Base-by-base conservation (phyloP, 192 early-diverging fungal species). In the Martensiomyces pterosporus region DNA sequence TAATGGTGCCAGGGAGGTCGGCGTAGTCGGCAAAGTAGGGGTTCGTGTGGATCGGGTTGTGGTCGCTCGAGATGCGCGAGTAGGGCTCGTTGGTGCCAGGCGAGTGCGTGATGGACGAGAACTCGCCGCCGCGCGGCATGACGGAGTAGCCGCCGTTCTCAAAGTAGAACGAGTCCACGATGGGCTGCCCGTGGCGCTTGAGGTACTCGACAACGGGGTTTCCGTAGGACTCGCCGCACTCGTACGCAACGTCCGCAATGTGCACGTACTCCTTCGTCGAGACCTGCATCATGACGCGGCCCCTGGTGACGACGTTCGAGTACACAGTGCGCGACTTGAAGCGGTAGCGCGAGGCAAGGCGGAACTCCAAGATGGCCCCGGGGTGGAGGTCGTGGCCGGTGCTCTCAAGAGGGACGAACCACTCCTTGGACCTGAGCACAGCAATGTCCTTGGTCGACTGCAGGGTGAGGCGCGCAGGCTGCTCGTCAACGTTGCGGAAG, bases 11-110 rank as follows among this genome's bases (percentile, higher is more conserved):
- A 21, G 93, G 91, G 37, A 97, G 83, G 41, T 82, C 78, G 22
- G 92, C 91, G 19, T 91, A 70, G 55, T 90, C 87, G 59, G 92
- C 86, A 82, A 97, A 93, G 83, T 89, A 93, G 41, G 86, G 82
- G 81, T 92, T 92, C 52, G 89, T 88, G 79, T 97, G 93, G 67
- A 97, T 97, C 37, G 93, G 93, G 67, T 97, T 97, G 78, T 86
- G 84, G 62, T 97, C 93, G 47, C 85, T 87, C 12, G 91, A 92
- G 19, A 85, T 83, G 52, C 80, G 75, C 34, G 92, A 87, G 78
- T 97, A 97, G 51, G 85, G 80, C 39, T 82, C 78, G 78, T 97
- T 97, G 62, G 86, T 82, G n/a, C 78, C 77, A 15, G 90, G 92
- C 26, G 90, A 83, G 43, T 85, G 81, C 17, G 92, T 90, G 17